Conservation (phyloP, 176 grass and related monocot species). For the Cymbopogon citratus region DNA sequence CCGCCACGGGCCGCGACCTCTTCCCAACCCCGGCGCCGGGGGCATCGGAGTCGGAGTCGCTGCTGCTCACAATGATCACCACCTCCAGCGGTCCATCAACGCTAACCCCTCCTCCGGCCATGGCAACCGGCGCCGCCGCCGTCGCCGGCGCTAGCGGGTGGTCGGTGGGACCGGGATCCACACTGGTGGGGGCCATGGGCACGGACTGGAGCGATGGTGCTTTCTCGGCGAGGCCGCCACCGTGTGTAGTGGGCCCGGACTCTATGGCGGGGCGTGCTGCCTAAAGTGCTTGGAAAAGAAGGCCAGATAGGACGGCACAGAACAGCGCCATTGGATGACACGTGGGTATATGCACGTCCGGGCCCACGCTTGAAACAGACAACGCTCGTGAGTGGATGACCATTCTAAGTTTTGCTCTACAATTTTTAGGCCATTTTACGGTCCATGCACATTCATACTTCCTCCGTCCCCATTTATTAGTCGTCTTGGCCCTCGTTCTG, state of each 20-base stretch:
- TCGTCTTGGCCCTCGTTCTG: too few relatives aligned
- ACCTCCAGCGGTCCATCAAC: neutral
- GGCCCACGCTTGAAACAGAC: too few relatives aligned
- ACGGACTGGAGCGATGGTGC: neutral
- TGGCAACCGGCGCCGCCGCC: neutral
- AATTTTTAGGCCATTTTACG: too few relatives aligned
- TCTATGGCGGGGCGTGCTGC: neutral
- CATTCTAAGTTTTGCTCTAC: too few relatives aligned
- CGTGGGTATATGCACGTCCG: neutral
- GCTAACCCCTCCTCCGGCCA: neutral
- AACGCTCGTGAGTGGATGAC: too few relatives aligned
- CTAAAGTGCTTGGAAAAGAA: neutral
- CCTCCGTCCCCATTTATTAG: too few relatives aligned
- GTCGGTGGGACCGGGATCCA: neutral
- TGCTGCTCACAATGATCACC: slow-evolving; percentile 66
- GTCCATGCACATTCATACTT: too few relatives aligned
- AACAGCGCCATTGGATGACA: neutral
- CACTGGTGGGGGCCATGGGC: neutral
- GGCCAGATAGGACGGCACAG: neutral
- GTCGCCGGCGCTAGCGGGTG: neutral
- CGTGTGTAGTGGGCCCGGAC: neutral
- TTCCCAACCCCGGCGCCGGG: slow-evolving; percentile 14
- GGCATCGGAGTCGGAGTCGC: slow-evolving; percentile 39
- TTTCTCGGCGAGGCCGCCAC: neutral
- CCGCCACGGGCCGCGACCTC: neutral